These are phyloP conservation scores for Prillingera fragicola DNA, from an alignment of 1,284 basidiomycete genomes.

Conservation along the genomic window DNA sequence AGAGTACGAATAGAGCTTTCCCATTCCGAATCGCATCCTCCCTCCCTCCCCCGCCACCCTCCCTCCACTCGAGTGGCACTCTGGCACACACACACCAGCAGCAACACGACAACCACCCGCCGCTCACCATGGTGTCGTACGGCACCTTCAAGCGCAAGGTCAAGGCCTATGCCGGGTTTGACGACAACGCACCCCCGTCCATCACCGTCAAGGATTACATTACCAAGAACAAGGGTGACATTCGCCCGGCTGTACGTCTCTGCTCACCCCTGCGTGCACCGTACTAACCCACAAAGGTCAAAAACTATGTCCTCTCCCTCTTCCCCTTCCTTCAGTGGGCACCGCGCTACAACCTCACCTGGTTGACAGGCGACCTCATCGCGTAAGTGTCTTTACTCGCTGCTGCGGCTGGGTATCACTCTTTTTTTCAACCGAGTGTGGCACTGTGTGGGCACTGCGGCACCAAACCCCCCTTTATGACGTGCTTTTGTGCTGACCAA, in stretches of 20 bases:
- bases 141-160: constrained; percentile 13
- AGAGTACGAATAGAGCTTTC: too few relatives aligned
- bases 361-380: constrained; percentile 64
- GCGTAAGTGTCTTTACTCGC: constrained; percentile 50
- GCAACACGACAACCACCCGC: background rate
- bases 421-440: background rate
- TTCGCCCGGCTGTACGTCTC: constrained; percentile 24
- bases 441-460: too few relatives aligned
- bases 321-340: constrained; percentile 84
- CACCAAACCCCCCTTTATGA: background rate
- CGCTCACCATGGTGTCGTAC: background rate
- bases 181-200: constrained; percentile 34
- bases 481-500: background rate
- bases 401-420: constrained; percentile 30
- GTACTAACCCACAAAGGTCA: constrained; percentile 48
- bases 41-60: background rate
- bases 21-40: too few relatives aligned
- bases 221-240: constrained; percentile 20
- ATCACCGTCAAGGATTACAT: constrained; percentile 31
- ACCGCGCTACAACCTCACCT: constrained; percentile 61
- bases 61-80: constrained; percentile 1
- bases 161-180: constrained; percentile 34
- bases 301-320: constrained; percentile 60
- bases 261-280: background rate
- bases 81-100: constrained; percentile 1